These are phyloP conservation scores for Amanita subjunquillea DNA, from an alignment of 768 basidiomycete genomes.

Conservation along the genomic window DNA sequence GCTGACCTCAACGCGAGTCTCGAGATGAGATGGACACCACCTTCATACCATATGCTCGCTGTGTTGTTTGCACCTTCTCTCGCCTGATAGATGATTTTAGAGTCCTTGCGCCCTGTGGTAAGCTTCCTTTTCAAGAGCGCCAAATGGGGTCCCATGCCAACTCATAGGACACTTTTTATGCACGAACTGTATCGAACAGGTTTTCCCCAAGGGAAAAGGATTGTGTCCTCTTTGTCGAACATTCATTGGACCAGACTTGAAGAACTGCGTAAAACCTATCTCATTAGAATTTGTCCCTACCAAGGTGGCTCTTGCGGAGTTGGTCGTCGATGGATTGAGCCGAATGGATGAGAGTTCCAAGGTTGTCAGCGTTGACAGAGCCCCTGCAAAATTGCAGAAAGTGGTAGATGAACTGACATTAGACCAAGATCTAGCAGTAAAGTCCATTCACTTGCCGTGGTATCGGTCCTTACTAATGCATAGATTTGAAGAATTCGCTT, in stretches of 20 bases:
- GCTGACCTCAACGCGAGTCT: not conserved
- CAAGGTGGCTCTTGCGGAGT: not conserved
- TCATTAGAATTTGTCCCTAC: not conserved
- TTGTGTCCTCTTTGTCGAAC: not conserved
- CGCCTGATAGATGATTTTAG: not conserved
- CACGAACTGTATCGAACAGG: not conserved
- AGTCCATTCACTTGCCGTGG: not conserved
- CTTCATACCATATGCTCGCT: not conserved
- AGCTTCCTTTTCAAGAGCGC: not conserved
- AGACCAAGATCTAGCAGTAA: constrained; percentile 18
- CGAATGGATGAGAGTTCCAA: constrained; percentile 23
- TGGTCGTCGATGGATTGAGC: constrained; percentile 7
- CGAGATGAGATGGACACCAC: not conserved
- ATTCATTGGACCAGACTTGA: not conserved
- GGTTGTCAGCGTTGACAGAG: constrained; percentile 24
- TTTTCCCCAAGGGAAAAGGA: not conserved
- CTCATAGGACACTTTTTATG: not conserved
- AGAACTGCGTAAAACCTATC: not conserved
- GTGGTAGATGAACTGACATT: constrained; percentile 15
- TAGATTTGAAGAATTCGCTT: constrained; percentile 17
- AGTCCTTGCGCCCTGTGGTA: not conserved
- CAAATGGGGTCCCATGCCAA: not conserved
- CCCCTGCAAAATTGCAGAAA: constrained; percentile 22
- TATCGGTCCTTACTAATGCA: not conserved
- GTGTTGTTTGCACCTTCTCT: not conserved